A percentile compares a stretch with the other conserved stretches of the same genome.
Evolutionary conservation across 306 rosid genomes (phyloP).

Genomic region (Medicago truncatula): MtrunA17r5.0-ANR NC_053042.1:9803501-9804000

Average conservation of each 20-base stretch:
- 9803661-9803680: conserved; percentile 59
- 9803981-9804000: conserved; percentile 58
- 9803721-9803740: conserved; percentile 44
- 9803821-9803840: conserved; percentile 51
- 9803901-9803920: conserved; percentile 55
- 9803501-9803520: background rate
- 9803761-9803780: conserved; percentile 46
- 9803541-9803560: background rate
- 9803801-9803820: conserved; percentile 65
- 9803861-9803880: conserved; percentile 58
- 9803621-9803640: conserved; percentile 31
- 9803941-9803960: conserved; percentile 49
- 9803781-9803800: conserved; percentile 57
- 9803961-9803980: conserved; percentile 58
- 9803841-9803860: conserved; percentile 58
- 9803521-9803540: conserved; percentile 48
- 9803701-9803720: background rate
- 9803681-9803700: conserved; percentile 43
- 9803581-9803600: background rate
- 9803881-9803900: conserved; percentile 57
- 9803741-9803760: conserved; percentile 53
- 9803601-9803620: background rate
- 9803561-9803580: background rate
- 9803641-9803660: conserved; percentile 76
- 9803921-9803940: conserved; percentile 51